Conservation (phyloP, 1,139 yeast genomes). For the Saccharomyces hybrid region DNA sequence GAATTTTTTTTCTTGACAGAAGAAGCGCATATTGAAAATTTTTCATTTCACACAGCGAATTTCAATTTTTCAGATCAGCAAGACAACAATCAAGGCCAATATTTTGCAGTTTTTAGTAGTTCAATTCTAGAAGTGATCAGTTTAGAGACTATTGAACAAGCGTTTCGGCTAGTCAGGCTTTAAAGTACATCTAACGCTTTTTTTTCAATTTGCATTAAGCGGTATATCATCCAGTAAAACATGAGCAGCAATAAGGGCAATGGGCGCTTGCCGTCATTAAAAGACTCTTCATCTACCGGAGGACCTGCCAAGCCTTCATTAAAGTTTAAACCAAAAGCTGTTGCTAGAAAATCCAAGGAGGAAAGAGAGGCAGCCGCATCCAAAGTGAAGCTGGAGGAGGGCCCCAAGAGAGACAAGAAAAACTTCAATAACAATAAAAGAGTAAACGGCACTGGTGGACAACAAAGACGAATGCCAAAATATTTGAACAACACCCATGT, state of each 20-base stretch:
- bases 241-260: constrained; percentile 7
- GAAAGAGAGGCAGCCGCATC: constrained; percentile 77
- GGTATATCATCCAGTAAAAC: not conserved
- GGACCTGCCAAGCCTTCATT: constrained; percentile 42
- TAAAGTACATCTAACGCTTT: not conserved
- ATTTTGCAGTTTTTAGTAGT: not conserved
- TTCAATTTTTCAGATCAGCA: constrained; percentile 1
- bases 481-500: constrained; percentile 58
- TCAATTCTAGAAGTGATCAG: not conserved
- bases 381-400: constrained; percentile 38
- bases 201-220: not conserved
- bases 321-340: constrained; percentile 76
- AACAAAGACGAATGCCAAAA: constrained; percentile 35
- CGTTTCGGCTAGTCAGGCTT: not conserved
- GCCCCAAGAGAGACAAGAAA: constrained; percentile 19
- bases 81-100: not conserved
- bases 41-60: constrained; percentile 3
- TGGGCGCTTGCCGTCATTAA: constrained; percentile 31
- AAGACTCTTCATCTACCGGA: constrained; percentile 14
- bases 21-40: constrained; percentile 8
- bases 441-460: constrained; percentile 34
- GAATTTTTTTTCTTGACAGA: not conserved
- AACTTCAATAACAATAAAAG: constrained; percentile 30
- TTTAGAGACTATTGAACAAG: not conserved
- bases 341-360: constrained; percentile 72